Evolutionary conservation across 345 rosid species (phyloP).

Genomic region (Barbarea vulgaris): DNA sequence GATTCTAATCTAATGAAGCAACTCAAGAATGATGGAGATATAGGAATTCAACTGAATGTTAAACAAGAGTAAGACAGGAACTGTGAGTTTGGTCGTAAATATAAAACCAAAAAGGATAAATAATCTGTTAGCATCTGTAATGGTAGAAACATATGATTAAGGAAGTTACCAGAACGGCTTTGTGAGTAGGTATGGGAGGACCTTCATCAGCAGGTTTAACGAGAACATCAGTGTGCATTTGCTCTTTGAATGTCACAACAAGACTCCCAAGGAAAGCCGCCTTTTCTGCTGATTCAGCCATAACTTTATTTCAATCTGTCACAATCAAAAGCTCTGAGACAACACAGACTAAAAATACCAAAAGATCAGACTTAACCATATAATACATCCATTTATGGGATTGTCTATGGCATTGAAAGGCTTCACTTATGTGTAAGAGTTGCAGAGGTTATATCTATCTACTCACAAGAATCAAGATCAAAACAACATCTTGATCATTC

Average conservation of each 20-base stretch:
- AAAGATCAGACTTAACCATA: no score
- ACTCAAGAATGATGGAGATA: background rate
- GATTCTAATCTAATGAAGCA: background rate
- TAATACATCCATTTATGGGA: background rate
- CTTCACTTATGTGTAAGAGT: background rate
- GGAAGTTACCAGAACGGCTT: slow-evolving; percentile 29
- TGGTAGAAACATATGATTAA: no score
- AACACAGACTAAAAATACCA: no score
- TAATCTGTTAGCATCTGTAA: no score
- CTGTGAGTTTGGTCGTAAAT: background rate
- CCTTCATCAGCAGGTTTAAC: slow-evolving; percentile 20
- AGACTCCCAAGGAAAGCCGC: slow-evolving; percentile 31
- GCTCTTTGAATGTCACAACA: slow-evolving; percentile 26
- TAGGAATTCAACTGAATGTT: background rate
- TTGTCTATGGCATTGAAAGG: background rate
- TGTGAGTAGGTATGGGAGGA: slow-evolving; percentile 31
- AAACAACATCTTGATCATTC: background rate
- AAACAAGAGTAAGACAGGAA: background rate
- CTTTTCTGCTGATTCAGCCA: slow-evolving; percentile 26
- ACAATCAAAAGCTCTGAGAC: background rate
- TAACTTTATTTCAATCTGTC: background rate
- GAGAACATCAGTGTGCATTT: slow-evolving; percentile 38
- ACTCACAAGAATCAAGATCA: background rate
- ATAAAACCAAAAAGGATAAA: background rate
- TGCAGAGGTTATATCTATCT: background rate